phyloP scores from a whole-genome alignment of 495 filamentous ascomycete species.

The Aspergillus sclerotioniger region DNA sequence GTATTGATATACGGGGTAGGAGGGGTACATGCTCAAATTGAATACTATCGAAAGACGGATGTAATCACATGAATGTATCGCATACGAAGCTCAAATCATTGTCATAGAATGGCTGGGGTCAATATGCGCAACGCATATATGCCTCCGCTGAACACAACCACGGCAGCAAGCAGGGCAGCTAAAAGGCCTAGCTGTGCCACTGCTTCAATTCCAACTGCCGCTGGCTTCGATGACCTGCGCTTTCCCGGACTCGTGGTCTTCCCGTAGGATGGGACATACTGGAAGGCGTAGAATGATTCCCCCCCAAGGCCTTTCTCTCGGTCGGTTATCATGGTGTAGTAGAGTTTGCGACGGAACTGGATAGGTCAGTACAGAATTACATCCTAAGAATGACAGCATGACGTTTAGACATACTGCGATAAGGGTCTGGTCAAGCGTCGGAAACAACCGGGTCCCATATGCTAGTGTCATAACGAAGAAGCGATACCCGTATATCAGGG shows the following conservation, averaged over 20 bases:
- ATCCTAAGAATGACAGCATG: not conserved
- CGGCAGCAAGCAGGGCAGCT: conserved; percentile 20
- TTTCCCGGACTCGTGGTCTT: conserved; percentile 34
- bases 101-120: conserved; percentile 12
- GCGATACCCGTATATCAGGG: conserved; percentile 66
- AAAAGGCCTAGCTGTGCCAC: conserved; percentile 31
- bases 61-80: no score
- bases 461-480: conserved; percentile 57
- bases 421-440: conserved; percentile 56
- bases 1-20: no score
- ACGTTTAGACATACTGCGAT: conserved; percentile 44
- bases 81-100: not conserved
- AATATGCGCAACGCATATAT: conserved; percentile 24
- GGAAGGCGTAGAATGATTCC: conserved; percentile 60
- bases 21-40: no score
- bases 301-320: conserved; percentile 55
- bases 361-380: not conserved
- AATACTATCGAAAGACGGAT: no score
- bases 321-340: conserved; percentile 55
- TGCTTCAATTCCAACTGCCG: conserved; percentile 28
- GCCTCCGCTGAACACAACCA: conserved; percentile 21
- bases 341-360: conserved; percentile 48
- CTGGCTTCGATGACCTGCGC: conserved; percentile 23
- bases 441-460: conserved; percentile 55
- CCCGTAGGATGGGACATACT: conserved; percentile 57